A percentile compares a stretch with the other conserved stretches of the same genome.
Conservation (phyloP, 2,329 filamentous ascomycete genomes). For the Neoscytalidium dimidiatum region DNA sequence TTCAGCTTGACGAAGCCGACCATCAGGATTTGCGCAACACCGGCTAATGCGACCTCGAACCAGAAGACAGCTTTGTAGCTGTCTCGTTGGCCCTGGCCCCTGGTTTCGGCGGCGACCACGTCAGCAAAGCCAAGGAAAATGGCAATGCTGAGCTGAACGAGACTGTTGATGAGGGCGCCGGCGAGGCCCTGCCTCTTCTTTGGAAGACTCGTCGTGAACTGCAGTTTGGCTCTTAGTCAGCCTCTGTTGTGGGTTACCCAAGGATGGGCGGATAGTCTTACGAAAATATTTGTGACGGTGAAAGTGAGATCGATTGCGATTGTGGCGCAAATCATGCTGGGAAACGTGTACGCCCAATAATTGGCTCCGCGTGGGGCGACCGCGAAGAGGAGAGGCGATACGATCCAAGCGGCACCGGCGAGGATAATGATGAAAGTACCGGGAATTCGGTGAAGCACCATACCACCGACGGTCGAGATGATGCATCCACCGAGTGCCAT, state of each 20-base stretch:
- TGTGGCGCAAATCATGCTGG: slow-evolving; percentile 68
- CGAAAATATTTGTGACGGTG: slow-evolving; percentile 72
- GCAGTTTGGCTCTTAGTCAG: background rate
- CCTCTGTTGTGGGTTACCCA: background rate
- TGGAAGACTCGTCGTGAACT: slow-evolving; percentile 68
- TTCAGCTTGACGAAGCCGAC: slow-evolving; percentile 21
- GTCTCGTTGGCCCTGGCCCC: slow-evolving; percentile 42
- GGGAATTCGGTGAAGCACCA: slow-evolving; percentile 67
- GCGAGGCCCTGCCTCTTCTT: slow-evolving; percentile 69
- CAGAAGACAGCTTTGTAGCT: slow-evolving; percentile 69
- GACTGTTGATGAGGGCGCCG: slow-evolving; percentile 69
- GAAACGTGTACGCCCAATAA: slow-evolving; percentile 76
- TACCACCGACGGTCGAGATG: slow-evolving; percentile 63
- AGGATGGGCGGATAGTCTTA: background rate
- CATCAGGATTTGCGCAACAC: slow-evolving; percentile 12
- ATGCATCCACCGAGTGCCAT: slow-evolving; percentile 69
- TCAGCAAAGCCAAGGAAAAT: slow-evolving; percentile 72
- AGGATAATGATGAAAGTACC: slow-evolving; percentile 65
- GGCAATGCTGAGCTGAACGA: slow-evolving; percentile 72
- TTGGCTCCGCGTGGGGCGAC: slow-evolving; percentile 58
- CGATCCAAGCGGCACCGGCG: slow-evolving; percentile 61
- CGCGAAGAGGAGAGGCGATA: slow-evolving; percentile 64
- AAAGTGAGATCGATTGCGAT: slow-evolving; percentile 75
- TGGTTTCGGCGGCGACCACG: slow-evolving; percentile 56
- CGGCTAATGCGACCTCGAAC: slow-evolving; percentile 56